Evolutionary conservation across 1,284 basidiomycete genomes (phyloP), one percentile per base, ranked within the genome.

Genomic region (Pterula multifida): DNA sequence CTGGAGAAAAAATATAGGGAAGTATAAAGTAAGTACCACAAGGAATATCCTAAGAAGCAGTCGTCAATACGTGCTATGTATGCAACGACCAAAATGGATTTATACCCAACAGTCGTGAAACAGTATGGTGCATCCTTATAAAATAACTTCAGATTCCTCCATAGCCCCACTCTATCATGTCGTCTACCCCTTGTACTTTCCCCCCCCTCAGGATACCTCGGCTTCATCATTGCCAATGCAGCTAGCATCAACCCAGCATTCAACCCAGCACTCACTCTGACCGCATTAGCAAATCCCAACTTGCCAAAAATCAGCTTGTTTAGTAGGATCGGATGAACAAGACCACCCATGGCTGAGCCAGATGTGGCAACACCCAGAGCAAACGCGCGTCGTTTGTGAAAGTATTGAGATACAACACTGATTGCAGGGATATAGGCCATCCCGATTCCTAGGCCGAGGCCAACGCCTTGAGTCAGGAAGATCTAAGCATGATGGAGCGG

Each of bases 331-430:
- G 69, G 56, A 46, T 60, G 61, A 3, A 57, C 48, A 32, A 60
- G 55, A 9, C 58, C 61, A 6, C 67, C 68, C 13, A 65, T 49
- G 23, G 63, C 60, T 0, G 66, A 56, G 9, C 66, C 66, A 13
- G 56, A 57, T 13, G 66, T 52, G 35, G 58, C 65, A 19, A 66
- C 56, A 24, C 63, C 50, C 63, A 66, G 65, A 2, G 57, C 61
- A 15, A 68, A 50, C 28, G 62, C 59, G 12, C 64, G 57, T 15
- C 56, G 59, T 44, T 55, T 58, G 6, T 55, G 47, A 45, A 68
- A 68, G 55, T 68, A 64, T 24, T 66, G 65, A n/a, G 65, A 67
- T 13, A 67, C 36, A 12, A 68, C 55, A n/a, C 65, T 60, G 24
- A 68, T 52, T 3, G 57, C 57, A 11, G 65, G 64, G 15, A 68